A percentile compares a stretch with the other conserved stretches of the same genome.
These are phyloP conservation scores for Neopestalotiopsis sp. DNA, from an alignment of 2,329 filamentous ascomycete genomes.

Conservation along the genomic window DNA sequence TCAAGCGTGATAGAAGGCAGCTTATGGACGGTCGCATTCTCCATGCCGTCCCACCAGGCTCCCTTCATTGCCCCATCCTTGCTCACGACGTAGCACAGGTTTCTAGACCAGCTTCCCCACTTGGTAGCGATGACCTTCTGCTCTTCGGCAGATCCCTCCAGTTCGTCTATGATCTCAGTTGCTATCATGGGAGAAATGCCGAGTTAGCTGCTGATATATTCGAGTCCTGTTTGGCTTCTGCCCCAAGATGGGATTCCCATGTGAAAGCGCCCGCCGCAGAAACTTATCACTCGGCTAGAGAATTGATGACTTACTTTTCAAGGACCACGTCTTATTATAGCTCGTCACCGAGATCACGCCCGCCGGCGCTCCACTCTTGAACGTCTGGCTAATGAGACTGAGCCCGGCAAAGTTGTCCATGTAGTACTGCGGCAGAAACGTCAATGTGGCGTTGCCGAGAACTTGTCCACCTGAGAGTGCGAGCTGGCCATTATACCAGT, in stretches of 20 bases:
- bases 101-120: slow-evolving; percentile 24
- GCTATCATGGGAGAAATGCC: slow-evolving; percentile 15
- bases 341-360: slow-evolving; percentile 3
- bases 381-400: neutral
- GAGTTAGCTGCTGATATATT: neutral
- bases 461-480: slow-evolving; percentile 16
- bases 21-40: neutral
- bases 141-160: neutral
- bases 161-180: slow-evolving; percentile 20
- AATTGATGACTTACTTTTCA: slow-evolving; percentile 19
- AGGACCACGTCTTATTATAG: slow-evolving; percentile 18
- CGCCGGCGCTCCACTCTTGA: slow-evolving; percentile 12
- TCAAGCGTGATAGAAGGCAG: slow-evolving; percentile 17
- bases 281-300: too few species aligned
- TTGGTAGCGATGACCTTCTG: slow-evolving; percentile 25
- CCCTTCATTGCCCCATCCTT: slow-evolving; percentile 16
- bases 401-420: slow-evolving; percentile 20
- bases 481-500: slow-evolving; percentile 23
- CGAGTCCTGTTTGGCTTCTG: neutral
- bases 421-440: slow-evolving; percentile 25
- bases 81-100: slow-evolving; percentile 10
- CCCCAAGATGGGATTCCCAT: too few species aligned
- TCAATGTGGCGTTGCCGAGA: slow-evolving; percentile 21
- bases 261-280: neutral
- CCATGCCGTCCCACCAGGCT: neutral